These are phyloP conservation scores for Pseudocercospora fuligena DNA, from an alignment of 2,329 filamentous ascomycete species.

Conservation along the genomic window DNA sequence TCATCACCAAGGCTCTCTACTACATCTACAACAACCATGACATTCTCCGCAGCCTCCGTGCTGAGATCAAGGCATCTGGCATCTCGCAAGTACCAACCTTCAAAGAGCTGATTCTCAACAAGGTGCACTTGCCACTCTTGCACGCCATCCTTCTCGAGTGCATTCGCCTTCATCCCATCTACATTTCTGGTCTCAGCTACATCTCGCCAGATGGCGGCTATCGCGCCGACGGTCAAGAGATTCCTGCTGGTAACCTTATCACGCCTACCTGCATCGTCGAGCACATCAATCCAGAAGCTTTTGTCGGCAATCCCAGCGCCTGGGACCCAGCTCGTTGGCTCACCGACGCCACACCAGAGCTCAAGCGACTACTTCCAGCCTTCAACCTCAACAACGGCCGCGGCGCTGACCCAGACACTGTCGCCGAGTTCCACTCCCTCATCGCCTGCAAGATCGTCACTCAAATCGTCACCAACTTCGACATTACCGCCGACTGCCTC, in stretches of 20 bases:
- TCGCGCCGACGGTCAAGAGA: not conserved
- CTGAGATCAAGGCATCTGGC: constrained; percentile 19
- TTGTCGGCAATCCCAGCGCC: constrained; percentile 13
- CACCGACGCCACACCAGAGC: not conserved
- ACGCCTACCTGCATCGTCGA: not conserved
- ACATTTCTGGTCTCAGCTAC: constrained; percentile 19
- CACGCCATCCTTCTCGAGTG: constrained; percentile 27
- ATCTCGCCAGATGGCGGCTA: constrained; percentile 10
- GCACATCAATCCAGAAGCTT: constrained; percentile 10
- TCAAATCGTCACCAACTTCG: constrained; percentile 7
- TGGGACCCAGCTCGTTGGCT: constrained; percentile 20
- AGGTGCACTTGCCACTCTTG: constrained; percentile 19
- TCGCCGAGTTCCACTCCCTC: constrained; percentile 15
- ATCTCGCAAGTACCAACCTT: constrained; percentile 16
- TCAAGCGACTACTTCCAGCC: constrained; percentile 18
- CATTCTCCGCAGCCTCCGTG: constrained; percentile 25
- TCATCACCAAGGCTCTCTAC: constrained; percentile 23
- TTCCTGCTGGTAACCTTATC: not conserved
- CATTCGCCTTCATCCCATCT: constrained; percentile 19
- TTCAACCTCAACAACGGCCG: constrained; percentile 12
- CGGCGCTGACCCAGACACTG: not conserved
- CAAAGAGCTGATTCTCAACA: constrained; percentile 19
- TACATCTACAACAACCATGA: constrained; percentile 24
- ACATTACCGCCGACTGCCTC: not conserved
- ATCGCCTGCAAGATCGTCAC: constrained; percentile 14